Evolutionary conservation across 192 early-diverging fungal genomes (phyloP), one percentile per base, ranked within the genome.

Genomic region (Phycomyces blakesleeanus): DNA sequence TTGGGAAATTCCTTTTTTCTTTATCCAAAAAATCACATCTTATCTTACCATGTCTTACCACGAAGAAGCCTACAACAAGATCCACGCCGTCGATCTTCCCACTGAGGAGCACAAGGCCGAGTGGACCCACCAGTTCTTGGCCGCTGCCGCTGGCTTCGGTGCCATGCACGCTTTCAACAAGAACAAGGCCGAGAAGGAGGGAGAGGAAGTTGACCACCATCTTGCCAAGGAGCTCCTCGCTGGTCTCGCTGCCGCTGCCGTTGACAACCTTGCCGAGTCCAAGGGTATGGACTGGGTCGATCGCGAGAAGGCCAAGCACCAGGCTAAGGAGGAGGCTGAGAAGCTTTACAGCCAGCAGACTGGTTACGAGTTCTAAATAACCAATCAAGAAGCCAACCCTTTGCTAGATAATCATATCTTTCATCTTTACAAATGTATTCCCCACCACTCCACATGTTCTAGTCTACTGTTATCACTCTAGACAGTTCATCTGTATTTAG

Each of bases 111-210:
- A 77, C 38, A 41, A 77, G 38, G 62, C 68, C 40, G 9, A 29
- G 5, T 74, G 67, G 68, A 54, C 67, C 24, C 76, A 78, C 58
- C 74, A 78, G 49, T 41, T 72, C n/a, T 29, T 83, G 26, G 78
- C 75, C 16, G 75, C 73, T 37, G 82, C 80, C 26, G 82, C 80
- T 11, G 82, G 71, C 29, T 82, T 80, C 59, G 82, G 78, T 49
- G 82, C 80, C 25, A 74, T 80, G 73, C 77, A 69, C 34, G 38
- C 65, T 2, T 69, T 70, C 26, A 39, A 61, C 27, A 61, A 61
- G 42, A 44, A 59, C 18, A 39, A 61, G 27, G 44, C 15, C 0
- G 44, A 61, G 26, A 42, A 22, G 11, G 18, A 1, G 20, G 44
- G 44, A 26, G 40, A 37, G 12, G 38, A 61, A 6, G 47, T 53